Evolutionary conservation across 768 basidiomycete species (phyloP).

Genomic region (Bullera alba): DNA sequence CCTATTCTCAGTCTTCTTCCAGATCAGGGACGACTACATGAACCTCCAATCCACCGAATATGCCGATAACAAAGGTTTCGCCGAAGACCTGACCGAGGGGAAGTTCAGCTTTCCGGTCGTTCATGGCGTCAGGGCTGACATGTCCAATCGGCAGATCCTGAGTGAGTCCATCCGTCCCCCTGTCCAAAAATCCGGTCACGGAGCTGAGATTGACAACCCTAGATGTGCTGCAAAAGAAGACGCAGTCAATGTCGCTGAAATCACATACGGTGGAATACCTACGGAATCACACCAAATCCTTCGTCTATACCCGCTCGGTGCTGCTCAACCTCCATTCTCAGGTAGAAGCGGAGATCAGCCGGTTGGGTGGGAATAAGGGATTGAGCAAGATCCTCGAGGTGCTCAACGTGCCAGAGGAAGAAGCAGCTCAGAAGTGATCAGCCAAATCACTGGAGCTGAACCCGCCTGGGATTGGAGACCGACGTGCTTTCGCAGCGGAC

Average conservation of each 20-base stretch:
- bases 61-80: conserved; percentile 62
- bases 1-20: conserved; percentile 87
- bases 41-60: conserved; percentile 87
- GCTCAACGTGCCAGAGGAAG: conserved; percentile 48
- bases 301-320: conserved; percentile 75
- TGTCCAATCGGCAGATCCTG: conserved; percentile 68
- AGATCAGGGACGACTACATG: conserved; percentile 96
- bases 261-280: conserved; percentile 73
- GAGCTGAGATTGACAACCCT: background rate
- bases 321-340: conserved; percentile 62
- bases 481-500: too few species aligned
- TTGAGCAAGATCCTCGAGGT: conserved; percentile 48
- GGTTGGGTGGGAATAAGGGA: conserved; percentile 68
- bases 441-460: too few species aligned
- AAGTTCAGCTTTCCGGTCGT: conserved; percentile 97
- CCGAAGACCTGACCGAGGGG: conserved; percentile 90
- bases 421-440: too few species aligned
- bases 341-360: conserved; percentile 59
- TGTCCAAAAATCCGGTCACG: background rate
- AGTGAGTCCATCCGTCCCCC: conserved; percentile 53
- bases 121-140: conserved; percentile 75
- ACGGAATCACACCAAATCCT: conserved; percentile 66
- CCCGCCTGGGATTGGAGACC: too few species aligned
- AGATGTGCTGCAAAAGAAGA: conserved; percentile 88
- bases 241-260: conserved; percentile 73